Percentiles rank a stretch among this genome's conserved stretches.
phyloP scores from a whole-genome alignment of 2,329 filamentous ascomycete genomes.

The Cladophialophora psammophila region DNA sequence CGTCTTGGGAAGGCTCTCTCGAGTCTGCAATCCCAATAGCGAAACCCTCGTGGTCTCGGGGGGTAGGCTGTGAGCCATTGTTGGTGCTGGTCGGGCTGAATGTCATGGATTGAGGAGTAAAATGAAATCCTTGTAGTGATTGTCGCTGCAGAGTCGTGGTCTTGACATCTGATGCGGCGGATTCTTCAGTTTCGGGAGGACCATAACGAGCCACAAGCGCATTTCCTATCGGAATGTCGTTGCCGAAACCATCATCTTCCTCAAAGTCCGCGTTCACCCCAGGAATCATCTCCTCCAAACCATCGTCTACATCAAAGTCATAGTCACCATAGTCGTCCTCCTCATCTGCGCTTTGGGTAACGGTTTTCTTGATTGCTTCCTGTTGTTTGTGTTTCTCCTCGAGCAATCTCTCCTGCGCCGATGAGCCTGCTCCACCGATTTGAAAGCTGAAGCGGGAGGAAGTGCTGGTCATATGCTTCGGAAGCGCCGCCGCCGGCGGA shows the following conservation, averaged over 20 bases:
- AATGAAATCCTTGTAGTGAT: constrained; percentile 39
- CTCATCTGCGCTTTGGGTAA: constrained; percentile 41
- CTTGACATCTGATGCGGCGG: constrained; percentile 26
- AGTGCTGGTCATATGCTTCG: constrained; percentile 61
- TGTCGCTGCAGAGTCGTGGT: constrained; percentile 43
- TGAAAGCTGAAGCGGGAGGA: constrained; percentile 72
- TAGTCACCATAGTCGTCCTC: constrained; percentile 51
- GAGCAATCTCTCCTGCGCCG: constrained; percentile 66
- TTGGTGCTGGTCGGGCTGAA: constrained; percentile 42
- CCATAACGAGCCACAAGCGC: constrained; percentile 31
- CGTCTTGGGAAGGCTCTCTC: constrained; percentile 29
- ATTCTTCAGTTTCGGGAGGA: constrained; percentile 11
- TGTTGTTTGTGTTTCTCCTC: constrained; percentile 69
- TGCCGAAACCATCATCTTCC: constrained; percentile 48
- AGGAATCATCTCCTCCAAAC: constrained; percentile 57
- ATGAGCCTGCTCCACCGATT: constrained; percentile 64
- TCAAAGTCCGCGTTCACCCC: constrained; percentile 58
- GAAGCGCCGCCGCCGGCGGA: constrained; percentile 45
- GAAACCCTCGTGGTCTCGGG: constrained; percentile 41
- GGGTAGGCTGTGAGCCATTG: constrained; percentile 41
- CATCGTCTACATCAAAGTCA: constrained; percentile 53
- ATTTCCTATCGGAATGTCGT: constrained; percentile 22
- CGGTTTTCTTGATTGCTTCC: constrained; percentile 52
- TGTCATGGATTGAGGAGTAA: constrained; percentile 42
- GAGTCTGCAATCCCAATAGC: constrained; percentile 38